Evolutionary conservation across 2,329 filamentous ascomycete genomes (phyloP).

Genomic region (Bertia moriformis): DNA sequence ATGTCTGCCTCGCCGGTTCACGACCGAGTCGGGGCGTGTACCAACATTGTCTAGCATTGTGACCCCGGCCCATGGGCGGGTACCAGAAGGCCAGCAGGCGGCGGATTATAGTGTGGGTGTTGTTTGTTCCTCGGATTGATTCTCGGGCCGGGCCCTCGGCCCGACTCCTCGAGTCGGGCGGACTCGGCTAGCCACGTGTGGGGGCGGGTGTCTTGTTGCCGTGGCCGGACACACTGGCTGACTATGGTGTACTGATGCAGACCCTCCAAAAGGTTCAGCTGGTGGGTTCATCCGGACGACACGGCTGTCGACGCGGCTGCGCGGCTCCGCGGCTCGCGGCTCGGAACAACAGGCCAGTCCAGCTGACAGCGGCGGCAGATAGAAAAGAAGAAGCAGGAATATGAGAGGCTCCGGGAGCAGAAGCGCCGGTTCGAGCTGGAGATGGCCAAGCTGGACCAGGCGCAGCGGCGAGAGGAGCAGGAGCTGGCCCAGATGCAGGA

Average conservation of each 20-base stretch:
- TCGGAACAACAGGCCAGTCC: slow-evolving; percentile 1
- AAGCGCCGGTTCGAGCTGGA: slow-evolving; percentile 81
- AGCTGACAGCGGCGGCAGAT: slow-evolving; percentile 43
- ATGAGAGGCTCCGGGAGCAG: slow-evolving; percentile 79
- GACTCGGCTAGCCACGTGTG: neutral
- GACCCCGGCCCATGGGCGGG: slow-evolving; percentile 36
- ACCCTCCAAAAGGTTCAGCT: slow-evolving; percentile 62
- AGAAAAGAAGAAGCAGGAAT: slow-evolving; percentile 85
- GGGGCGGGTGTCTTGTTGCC: neutral
- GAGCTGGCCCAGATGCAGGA: slow-evolving; percentile 77
- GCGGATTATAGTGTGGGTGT: slow-evolving; percentile 34
- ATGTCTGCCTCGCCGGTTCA: slow-evolving; percentile 79
- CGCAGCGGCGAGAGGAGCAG: slow-evolving; percentile 68
- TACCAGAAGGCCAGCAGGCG: slow-evolving; percentile 24
- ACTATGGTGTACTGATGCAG: slow-evolving; percentile 20
- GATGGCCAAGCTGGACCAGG: slow-evolving; percentile 76
- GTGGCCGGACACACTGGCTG: neutral
- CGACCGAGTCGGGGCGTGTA: slow-evolving; percentile 74
- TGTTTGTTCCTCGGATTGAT: too few species aligned
- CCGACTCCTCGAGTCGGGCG: too few species aligned
- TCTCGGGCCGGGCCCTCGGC: too few species aligned
- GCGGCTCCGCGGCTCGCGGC: neutral
- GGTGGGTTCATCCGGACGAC: slow-evolving; percentile 34
- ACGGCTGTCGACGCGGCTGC: slow-evolving; percentile 3
- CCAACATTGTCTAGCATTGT: slow-evolving; percentile 57